Conservation (phyloP, 305 asterid species). For the Plantago rigida region DNA sequence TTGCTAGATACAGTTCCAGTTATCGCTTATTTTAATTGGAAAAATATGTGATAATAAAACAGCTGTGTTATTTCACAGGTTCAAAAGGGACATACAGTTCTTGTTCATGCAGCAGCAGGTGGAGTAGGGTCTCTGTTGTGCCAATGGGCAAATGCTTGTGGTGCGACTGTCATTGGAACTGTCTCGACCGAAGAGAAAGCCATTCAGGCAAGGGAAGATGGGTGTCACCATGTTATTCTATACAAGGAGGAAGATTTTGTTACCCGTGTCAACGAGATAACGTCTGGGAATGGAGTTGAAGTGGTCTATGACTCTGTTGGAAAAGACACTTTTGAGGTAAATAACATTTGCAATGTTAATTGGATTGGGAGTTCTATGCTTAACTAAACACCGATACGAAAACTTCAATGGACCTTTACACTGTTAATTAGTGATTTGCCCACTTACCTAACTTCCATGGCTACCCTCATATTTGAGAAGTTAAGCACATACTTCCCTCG, state of each 20-base stretch:
- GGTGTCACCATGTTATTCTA: constrained; percentile 72
- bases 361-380: not conserved
- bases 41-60: not conserved
- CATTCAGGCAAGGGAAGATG: constrained; percentile 76
- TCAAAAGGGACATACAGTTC: constrained; percentile 73
- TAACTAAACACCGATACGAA: not conserved
- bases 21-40: not conserved
- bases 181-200: constrained; percentile 86
- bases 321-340: constrained; percentile 85
- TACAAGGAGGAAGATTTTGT: constrained; percentile 79
- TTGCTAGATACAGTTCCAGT: too few species aligned
- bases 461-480: too few species aligned
- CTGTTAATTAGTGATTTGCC: too few species aligned
- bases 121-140: constrained; percentile 87
- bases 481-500: too few species aligned
- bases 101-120: constrained; percentile 93
- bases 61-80: constrained; percentile 39
- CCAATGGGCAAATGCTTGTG: constrained; percentile 88
- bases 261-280: constrained; percentile 67
- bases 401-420: too few species aligned
- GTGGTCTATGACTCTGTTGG: constrained; percentile 97
- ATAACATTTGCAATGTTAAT: constrained; percentile 1
- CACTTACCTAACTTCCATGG: too few species aligned
- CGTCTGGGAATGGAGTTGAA: constrained; percentile 82
- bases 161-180: constrained; percentile 88